A percentile compares a stretch with the other conserved stretches of the same genome.
phyloP scores from a whole-genome alignment of 2,329 filamentous ascomycete species.

The Phyllosticta paracitricarpa region DNA sequence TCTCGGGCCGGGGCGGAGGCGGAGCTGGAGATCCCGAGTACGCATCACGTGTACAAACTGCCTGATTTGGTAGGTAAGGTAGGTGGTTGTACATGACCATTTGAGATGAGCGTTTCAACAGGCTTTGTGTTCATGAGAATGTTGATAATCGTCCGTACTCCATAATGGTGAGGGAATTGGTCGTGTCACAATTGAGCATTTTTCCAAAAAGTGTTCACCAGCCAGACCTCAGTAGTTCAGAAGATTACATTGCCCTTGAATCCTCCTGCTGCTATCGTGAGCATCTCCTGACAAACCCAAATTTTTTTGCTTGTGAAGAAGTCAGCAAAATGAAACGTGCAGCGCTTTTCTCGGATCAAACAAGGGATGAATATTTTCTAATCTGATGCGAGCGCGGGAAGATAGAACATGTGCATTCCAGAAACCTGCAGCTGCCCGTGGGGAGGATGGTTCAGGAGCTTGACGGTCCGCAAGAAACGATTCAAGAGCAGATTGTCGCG shows the following conservation, averaged over 20 bases:
- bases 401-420: neutral
- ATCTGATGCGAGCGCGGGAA: neutral
- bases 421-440: neutral
- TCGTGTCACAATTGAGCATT: neutral
- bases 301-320: neutral
- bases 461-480: neutral
- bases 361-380: neutral
- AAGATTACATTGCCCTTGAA: neutral
- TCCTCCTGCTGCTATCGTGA: neutral
- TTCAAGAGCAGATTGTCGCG: neutral
- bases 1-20: neutral
- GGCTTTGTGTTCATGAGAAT: neutral
- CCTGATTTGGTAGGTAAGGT: neutral
- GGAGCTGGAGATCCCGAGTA: neutral
- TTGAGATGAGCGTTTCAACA: neutral
- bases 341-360: neutral
- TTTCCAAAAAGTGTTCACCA: neutral
- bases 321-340: neutral
- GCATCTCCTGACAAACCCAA: neutral
- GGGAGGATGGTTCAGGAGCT: neutral
- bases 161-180: neutral
- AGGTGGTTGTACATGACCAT: neutral
- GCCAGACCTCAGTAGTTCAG: neutral
- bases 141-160: neutral
- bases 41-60: neutral